phyloP scores from a whole-genome alignment of 2,329 filamentous ascomycete genomes.

The Blastomyces percursus region DNA sequence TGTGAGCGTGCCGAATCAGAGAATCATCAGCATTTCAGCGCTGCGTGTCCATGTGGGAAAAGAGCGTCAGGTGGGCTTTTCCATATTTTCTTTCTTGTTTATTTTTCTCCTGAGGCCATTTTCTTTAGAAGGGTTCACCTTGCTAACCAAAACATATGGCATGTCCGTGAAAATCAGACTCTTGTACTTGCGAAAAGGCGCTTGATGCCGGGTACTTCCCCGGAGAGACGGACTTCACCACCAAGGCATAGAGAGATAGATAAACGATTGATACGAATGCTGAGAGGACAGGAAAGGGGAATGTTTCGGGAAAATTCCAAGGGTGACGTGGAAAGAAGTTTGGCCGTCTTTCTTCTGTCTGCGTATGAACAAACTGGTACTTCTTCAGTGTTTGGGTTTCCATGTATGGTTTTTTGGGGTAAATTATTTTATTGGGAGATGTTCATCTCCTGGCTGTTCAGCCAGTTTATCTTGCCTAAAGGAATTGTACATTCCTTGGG shows the following conservation, averaged over 20 bases:
- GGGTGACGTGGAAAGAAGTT: no score
- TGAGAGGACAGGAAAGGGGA: background rate
- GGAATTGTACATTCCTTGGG: no score
- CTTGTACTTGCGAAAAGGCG: conserved; percentile 75
- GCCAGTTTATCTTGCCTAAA: no score
- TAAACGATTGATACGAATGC: background rate
- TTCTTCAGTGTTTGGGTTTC: no score
- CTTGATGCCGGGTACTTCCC: conserved; percentile 51
- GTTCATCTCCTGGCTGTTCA: no score
- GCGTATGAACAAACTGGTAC: no score
- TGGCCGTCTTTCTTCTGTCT: background rate
- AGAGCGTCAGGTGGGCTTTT: conserved; percentile 53
- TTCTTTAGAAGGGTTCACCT: background rate
- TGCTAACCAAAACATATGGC: background rate
- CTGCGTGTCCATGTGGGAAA: conserved; percentile 65
- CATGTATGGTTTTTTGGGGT: no score
- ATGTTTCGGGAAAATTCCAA: no score
- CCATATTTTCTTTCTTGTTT: background rate
- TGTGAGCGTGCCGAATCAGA: conserved; percentile 62
- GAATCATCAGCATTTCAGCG: conserved; percentile 46
- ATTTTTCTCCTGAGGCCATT: background rate
- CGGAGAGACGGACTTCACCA: conserved; percentile 81
- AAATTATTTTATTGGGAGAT: no score
- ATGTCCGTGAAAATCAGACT: conserved; percentile 34
- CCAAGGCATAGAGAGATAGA: conserved; percentile 34